Conservation (phyloP, 306 rosid genomes). For the Trifolium subterraneum region DNA sequence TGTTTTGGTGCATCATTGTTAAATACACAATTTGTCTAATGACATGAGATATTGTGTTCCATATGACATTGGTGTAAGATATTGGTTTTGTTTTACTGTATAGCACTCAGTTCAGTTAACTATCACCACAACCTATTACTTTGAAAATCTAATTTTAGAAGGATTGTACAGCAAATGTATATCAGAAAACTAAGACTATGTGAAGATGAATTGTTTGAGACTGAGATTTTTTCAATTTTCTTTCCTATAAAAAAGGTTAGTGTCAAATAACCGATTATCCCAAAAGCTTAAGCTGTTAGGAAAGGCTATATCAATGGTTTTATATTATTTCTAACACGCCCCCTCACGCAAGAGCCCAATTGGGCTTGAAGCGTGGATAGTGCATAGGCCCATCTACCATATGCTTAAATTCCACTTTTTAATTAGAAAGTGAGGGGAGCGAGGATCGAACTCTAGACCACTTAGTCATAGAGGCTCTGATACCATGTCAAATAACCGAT, state of each 20-base stretch:
- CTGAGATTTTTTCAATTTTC: neutral
- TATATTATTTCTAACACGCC: too few relatives aligned
- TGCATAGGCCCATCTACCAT: too few relatives aligned
- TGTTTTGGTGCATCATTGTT: neutral
- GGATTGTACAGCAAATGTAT: neutral
- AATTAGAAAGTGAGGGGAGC: too few relatives aligned
- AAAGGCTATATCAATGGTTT: too few relatives aligned
- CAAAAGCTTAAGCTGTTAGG: too few relatives aligned
- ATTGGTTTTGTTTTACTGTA: neutral
- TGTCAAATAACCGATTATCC: too few relatives aligned
- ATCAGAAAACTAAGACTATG: conserved; percentile 8
- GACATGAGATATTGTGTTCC: neutral
- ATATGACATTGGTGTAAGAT: neutral
- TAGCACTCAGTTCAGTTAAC: neutral
- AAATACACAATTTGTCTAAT: neutral
- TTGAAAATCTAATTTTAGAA: neutral
- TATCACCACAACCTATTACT: neutral
- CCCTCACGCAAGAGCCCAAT: too few relatives aligned
- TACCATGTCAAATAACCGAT: too few relatives aligned
- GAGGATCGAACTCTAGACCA: too few relatives aligned
- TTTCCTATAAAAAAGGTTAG: neutral
- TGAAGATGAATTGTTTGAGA: neutral
- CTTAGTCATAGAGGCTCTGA: too few relatives aligned
- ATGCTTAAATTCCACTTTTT: too few relatives aligned
- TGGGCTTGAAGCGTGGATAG: too few relatives aligned